Evolutionary conservation across 495 filamentous ascomycete species (phyloP).

Genomic region (Aspergillus diversus): DNA sequence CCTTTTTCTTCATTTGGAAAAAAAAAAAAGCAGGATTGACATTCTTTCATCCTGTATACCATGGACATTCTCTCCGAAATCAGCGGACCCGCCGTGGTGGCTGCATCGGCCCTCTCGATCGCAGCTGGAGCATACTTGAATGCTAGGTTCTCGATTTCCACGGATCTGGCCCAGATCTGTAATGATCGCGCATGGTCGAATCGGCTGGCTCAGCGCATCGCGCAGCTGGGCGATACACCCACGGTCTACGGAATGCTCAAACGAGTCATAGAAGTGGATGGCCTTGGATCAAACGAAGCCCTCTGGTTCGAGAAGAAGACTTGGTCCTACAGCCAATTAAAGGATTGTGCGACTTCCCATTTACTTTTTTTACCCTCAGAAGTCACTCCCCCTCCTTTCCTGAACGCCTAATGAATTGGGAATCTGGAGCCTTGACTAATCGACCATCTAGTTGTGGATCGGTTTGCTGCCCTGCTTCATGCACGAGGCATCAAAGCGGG

Average conservation of each 20-base stretch:
- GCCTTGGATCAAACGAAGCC: conserved; percentile 39
- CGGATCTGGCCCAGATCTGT: conserved; percentile 40
- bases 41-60: not conserved
- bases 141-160: conserved; percentile 49
- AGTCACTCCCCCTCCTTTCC: too few species aligned
- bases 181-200: conserved; percentile 39
- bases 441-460: conserved; percentile 44
- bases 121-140: conserved; percentile 54
- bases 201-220: conserved; percentile 43
- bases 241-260: conserved; percentile 52
- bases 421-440: conserved; percentile 1
- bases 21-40: not conserved
- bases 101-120: conserved; percentile 44
- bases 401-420: not conserved
- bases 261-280: conserved; percentile 43
- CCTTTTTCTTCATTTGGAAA: not conserved
- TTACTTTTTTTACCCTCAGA: too few species aligned
- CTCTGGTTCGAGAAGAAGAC: conserved; percentile 57
- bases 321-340: conserved; percentile 54
- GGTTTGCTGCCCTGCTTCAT: conserved; percentile 47
- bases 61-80: conserved; percentile 47
- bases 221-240: conserved; percentile 44
- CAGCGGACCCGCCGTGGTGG: conserved; percentile 36
- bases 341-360: conserved; percentile 39
- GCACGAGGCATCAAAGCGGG: conserved; percentile 38